These are phyloP conservation scores for Capsicum rhomboideum DNA, from an alignment of 257 asterid species.

Conservation along the genomic window DNA sequence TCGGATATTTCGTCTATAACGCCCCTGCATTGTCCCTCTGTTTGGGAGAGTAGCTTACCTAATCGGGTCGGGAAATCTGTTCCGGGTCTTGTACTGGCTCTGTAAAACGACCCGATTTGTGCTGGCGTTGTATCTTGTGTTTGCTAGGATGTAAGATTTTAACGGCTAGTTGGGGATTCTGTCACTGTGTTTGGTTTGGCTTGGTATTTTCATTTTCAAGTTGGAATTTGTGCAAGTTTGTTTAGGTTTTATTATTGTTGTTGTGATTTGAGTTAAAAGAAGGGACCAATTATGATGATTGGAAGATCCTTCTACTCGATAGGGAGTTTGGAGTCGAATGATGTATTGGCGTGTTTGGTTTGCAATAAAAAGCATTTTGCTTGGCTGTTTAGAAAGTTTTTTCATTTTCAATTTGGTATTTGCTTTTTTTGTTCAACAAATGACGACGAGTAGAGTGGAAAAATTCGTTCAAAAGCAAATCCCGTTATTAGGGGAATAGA, in stretches of 20 bases:
- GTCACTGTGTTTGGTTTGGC: conserved; percentile 13
- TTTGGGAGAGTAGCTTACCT: conserved; percentile 81
- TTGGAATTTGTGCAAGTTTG: neutral
- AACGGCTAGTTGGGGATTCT: neutral
- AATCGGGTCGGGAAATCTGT: conserved; percentile 84
- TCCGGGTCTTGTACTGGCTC: conserved; percentile 80
- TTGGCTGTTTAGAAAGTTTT: neutral
- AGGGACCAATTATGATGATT: conserved; percentile 25
- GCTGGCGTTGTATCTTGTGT: neutral
- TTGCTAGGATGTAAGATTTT: neutral
- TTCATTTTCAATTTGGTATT: neutral
- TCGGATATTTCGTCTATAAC: conserved; percentile 22
- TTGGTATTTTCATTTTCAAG: neutral
- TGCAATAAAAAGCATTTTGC: conserved; percentile 15
- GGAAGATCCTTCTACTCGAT: conserved; percentile 2
- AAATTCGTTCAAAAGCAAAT: neutral
- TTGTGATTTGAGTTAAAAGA: conserved; percentile 2
- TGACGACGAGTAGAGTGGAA: neutral
- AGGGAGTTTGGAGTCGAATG: neutral
- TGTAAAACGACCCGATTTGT: conserved; percentile 12
- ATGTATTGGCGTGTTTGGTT: conserved; percentile 7
- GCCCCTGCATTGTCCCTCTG: conserved; percentile 56
- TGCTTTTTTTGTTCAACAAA: neutral
- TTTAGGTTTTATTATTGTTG: neutral
- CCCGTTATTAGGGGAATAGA: no score